Conservation (phyloP, 768 basidiomycete species). For the Calocybe gangraenosa region DNA sequence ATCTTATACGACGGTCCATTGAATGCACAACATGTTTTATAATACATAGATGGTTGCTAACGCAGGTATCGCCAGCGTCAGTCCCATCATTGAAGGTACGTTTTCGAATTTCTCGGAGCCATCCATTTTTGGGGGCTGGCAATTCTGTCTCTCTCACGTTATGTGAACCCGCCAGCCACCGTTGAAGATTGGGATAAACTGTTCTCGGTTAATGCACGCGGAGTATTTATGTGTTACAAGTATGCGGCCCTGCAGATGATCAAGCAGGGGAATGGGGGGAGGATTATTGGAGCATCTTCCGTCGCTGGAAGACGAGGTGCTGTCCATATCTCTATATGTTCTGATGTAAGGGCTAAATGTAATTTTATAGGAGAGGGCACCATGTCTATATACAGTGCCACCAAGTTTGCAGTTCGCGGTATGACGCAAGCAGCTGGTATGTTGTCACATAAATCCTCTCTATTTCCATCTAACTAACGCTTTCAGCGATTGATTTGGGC, state of each 20-base stretch:
- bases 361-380: slow-evolving; percentile 6
- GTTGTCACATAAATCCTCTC: background rate
- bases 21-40: background rate
- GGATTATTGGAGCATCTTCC: slow-evolving; percentile 30
- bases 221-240: slow-evolving; percentile 29
- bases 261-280: slow-evolving; percentile 28
- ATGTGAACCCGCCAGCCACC: slow-evolving; percentile 14
- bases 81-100: slow-evolving; percentile 20
- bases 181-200: slow-evolving; percentile 24
- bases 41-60: slow-evolving; percentile 30
- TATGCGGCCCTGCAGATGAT: slow-evolving; percentile 31
- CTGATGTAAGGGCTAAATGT: background rate
- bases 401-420: slow-evolving; percentile 38
- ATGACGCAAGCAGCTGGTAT: slow-evolving; percentile 30
- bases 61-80: slow-evolving; percentile 23
- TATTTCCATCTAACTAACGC: too few species aligned
- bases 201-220: slow-evolving; percentile 26
- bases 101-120: background rate
- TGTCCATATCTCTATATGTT: background rate
- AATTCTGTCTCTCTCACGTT: background rate
- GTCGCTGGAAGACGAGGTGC: slow-evolving; percentile 30
- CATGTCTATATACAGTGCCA: slow-evolving; percentile 26
- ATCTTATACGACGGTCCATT: background rate
- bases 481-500: too few species aligned
- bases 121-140: background rate